Evolutionary conservation across 371 early-diverging fungal genomes (phyloP), one percentile per base, ranked within the genome.

Genomic region (Saksenaea oblongispora): DNA sequence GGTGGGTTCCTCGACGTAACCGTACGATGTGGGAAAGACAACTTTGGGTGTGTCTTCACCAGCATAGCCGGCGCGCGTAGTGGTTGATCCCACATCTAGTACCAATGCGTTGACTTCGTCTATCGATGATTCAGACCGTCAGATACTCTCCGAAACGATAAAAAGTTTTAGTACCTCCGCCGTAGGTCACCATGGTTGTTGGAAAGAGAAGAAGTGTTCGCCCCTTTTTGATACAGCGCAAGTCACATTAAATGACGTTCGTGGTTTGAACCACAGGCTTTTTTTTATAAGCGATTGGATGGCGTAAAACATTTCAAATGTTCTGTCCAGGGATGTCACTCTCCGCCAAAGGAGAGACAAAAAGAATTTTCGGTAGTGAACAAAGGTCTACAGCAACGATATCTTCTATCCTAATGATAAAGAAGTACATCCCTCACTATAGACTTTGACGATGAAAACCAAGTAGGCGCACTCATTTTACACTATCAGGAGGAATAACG

Each of bases 81-180:
- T 88, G 27, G 90, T 84, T 62, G 92, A 86, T 34, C 98, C 98
- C 42, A 96, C 79, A 71, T 97, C 98, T 63, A 98, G 71, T 44
- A 98, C 96, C 36, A 97, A 70, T 28, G 96, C 95, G 42, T 91
- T 88, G 44, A 97, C 97, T 78, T 96, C 97, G 85, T 96, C 97
- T 93, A 78, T 22, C 5, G 36, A 18, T 62, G 56, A 53, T 44
- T 58, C 34, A 35, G 47, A 14, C 27, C 28, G 14, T 47, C 17
- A 47, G 41, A 9, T 59, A 27, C n/a, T 26, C 24, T 42, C 41
- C 15, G 37, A 26, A 9, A 22, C 28, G 37, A 35, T 3, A 8
- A 57, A 54, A 24, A 5, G n/a, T n/a, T 34, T 26, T 41, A 34
- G 41, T 86, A 86, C 88, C 87, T 76, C 91, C 91, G 65, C 90